phyloP scores from a whole-genome alignment of 2,329 filamentous ascomycete genomes.

The Fusarium sp. region DNA sequence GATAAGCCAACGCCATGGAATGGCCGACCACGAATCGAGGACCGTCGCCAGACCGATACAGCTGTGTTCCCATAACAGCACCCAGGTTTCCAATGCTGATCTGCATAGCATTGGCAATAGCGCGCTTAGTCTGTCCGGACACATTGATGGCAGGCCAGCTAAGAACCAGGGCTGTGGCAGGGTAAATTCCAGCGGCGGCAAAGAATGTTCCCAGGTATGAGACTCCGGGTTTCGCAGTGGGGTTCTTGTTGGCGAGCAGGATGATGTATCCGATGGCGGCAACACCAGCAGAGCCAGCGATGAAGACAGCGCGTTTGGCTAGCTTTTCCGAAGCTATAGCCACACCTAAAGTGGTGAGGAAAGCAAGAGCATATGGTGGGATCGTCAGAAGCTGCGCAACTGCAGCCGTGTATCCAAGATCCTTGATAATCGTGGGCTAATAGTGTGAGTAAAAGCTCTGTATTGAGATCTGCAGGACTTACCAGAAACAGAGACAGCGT shows the following conservation, averaged over 20 bases:
- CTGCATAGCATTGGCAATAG: slow-evolving; percentile 78
- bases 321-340: slow-evolving; percentile 74
- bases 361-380: slow-evolving; percentile 75
- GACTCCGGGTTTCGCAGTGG: slow-evolving; percentile 65
- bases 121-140: slow-evolving; percentile 78
- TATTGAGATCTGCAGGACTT: slow-evolving; percentile 28
- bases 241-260: slow-evolving; percentile 66
- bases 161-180: slow-evolving; percentile 73
- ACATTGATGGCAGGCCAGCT: slow-evolving; percentile 82
- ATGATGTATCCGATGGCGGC: slow-evolving; percentile 75
- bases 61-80: slow-evolving; percentile 77
- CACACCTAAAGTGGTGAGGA: slow-evolving; percentile 69
- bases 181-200: slow-evolving; percentile 77
- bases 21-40: slow-evolving; percentile 78
- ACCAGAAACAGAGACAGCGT: slow-evolving; percentile 70
- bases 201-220: slow-evolving; percentile 75
- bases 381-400: slow-evolving; percentile 73
- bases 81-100: slow-evolving; percentile 80
- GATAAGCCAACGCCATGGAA: slow-evolving; percentile 75
- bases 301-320: slow-evolving; percentile 73
- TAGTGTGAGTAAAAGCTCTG: fast-evolving
- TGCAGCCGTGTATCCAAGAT: slow-evolving; percentile 68
- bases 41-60: slow-evolving; percentile 73
- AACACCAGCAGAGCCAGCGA: slow-evolving; percentile 70
- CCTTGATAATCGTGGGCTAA: slow-evolving; percentile 67